Base-by-base conservation (phyloP, 2,329 filamentous ascomycete species). In the Cercospora zeina region DNA sequence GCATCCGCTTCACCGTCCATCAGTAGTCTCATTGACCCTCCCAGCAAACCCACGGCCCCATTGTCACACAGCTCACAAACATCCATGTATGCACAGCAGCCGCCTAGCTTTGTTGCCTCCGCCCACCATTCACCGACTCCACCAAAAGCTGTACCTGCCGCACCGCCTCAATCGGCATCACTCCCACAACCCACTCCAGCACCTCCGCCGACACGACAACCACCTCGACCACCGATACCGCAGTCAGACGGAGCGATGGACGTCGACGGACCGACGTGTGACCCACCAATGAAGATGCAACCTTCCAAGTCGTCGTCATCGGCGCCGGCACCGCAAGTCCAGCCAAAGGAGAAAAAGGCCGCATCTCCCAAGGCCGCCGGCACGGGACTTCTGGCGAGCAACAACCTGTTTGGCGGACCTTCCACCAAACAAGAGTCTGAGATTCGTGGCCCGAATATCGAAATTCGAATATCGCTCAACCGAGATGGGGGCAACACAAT, bases 1-100 rank as follows among this genome's bases (percentile, higher is more conserved):
- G 89, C 90, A n/a, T 93, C 90, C 73, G 89, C 89, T 39, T 97
- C 93, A 4, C 93, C 93, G 1, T 93, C 93, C 2, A 96, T 97
- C 68, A 89, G 91, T 5, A 96, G 91, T 76, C 83, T 97, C 61
- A 90, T 97, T 55, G 91, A 96, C 68, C 89, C 88, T 34, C 83
- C 71, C 75, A 75, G 69, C 56, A 68, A 69, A n/a, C 63, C 64
- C 69, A 74, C 33, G 72, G 74, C 71, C 55, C 51, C 65, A 24
- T 58, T 65, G 66, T 59, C 75, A 70, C 62, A 69, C 54, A 66
- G 67, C 31, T 54, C 69, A 31, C 68, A 69, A 59, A 61, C 65
- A 55, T 51, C 58, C n/a, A 65, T 64, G 59, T 66, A 68, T 37
- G 67, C 69, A 37, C 58, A 61, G 24, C 64, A 61, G 45, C 61